phyloP scores from a whole-genome alignment of 2,329 filamentous ascomycete genomes.

The Torrubiella hemipterigena region DNA sequence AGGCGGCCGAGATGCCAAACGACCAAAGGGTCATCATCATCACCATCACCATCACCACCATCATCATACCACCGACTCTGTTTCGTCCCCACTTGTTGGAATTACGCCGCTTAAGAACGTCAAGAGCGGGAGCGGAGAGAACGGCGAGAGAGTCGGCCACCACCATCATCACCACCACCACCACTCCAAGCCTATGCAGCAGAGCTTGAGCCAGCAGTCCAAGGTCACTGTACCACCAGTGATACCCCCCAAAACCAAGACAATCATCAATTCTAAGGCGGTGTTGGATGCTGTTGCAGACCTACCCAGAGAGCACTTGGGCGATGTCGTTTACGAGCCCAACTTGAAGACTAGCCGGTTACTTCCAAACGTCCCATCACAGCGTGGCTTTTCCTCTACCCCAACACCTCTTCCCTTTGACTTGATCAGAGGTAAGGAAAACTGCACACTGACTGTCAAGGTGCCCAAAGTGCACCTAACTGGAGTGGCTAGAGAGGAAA shows the following conservation, averaged over 20 bases:
- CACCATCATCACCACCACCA: slow-evolving; percentile 27
- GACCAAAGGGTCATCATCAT: slow-evolving; percentile 58
- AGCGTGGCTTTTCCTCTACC: slow-evolving; percentile 35
- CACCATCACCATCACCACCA: slow-evolving; percentile 54
- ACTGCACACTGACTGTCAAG: slow-evolving; percentile 82
- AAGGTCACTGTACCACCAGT: slow-evolving; percentile 12
- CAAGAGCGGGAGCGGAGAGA: slow-evolving; percentile 35
- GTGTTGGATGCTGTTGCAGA: slow-evolving; percentile 62
- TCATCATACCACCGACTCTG: slow-evolving; percentile 37
- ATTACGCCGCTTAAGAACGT: slow-evolving; percentile 34
- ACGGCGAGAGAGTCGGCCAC: slow-evolving; percentile 35
- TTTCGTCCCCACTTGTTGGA: slow-evolving; percentile 27
- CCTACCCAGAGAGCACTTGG: slow-evolving; percentile 67
- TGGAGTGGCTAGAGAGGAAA: slow-evolving; percentile 61
- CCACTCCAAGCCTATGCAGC: slow-evolving; percentile 11
- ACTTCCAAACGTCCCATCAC: slow-evolving; percentile 24
- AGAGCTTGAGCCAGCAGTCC: slow-evolving; percentile 11
- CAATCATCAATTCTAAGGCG: slow-evolving; percentile 54
- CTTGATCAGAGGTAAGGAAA: slow-evolving; percentile 60
- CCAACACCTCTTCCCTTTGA: slow-evolving; percentile 69
- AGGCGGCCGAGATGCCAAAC: slow-evolving; percentile 44
- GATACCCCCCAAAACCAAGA: slow-evolving; percentile 48
- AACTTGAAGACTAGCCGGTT: slow-evolving; percentile 43
- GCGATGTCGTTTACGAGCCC: slow-evolving; percentile 71
- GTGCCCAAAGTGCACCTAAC: slow-evolving; percentile 70